Evolutionary conservation across 305 asterid genomes (phyloP), one percentile per base, ranked within the genome.

Genomic region (Fraxinus ornus): DNA sequence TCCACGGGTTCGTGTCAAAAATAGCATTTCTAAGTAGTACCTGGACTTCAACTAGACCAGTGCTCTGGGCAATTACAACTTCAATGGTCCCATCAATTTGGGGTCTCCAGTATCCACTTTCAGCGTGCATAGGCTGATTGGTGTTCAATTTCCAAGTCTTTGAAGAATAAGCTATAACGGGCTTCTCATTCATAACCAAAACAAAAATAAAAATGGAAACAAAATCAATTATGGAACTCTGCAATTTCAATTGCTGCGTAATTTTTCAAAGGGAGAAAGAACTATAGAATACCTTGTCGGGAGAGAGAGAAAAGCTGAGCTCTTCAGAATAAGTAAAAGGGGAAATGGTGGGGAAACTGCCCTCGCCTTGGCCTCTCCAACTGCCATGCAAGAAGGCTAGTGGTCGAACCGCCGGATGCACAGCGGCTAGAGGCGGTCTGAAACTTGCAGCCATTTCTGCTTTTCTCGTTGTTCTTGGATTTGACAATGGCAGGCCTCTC

Each of bases 1-100:
- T 47, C 57, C 57, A 47, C 57, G 19, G 57, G 57, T 47, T 47
- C 57, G 57, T 17, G 8, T 52, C 62, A 52, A 52, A 17, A 60
- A 60, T 60, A 60, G 28, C 3, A 6, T 60, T 60, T 19, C 28
- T 19, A 57, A 19, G 55, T 36, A 17, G 64, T 80, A 89, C 95
- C 91, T 90, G 95, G 68, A 93, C 94, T 88, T 93, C 95, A 78
- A 85, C 95, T 1, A 93, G 88, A 49, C 92, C 97, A 30, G 94
- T 93, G 90, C 97, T 93, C 87, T 93, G 97, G 30, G 97, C 94
- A 66, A 93, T 86, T 47, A 91, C 93, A 64, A 90, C 92, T 84
- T 91, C 94, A 64, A 93, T 87, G 17, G 91, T 82, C 0, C 95
- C 97, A 21, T 91, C 95, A 24, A 78, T 84, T 80, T 93, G 92